Percentiles rank a stretch among this genome's conserved stretches.
Conservation (phyloP, 176 grass and related monocot genomes). For the Rhynchospora pubera region DNA sequence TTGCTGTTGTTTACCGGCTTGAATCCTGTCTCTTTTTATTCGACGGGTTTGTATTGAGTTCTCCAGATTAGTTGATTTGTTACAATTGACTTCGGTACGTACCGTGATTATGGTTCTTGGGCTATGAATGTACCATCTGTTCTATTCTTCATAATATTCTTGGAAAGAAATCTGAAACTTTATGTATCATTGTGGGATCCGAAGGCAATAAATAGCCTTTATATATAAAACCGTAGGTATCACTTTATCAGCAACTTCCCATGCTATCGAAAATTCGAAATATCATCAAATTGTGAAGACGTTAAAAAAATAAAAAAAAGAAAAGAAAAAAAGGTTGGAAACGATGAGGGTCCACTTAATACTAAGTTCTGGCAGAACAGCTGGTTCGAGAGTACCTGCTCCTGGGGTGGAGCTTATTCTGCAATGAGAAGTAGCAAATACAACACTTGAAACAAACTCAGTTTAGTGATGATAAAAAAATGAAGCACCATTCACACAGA, state of each 20-base stretch:
- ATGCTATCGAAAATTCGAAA: not conserved
- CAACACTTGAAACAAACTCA: not conserved
- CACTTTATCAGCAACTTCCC: not conserved
- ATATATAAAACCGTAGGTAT: not conserved
- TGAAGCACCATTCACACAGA: not conserved
- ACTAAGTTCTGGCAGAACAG: not conserved
- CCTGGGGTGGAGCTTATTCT: not conserved
- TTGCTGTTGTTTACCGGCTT: not conserved
- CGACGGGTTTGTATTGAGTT: constrained; percentile 6
- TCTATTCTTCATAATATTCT: not conserved
- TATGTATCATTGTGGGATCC: not conserved
- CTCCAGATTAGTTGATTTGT: constrained; percentile 1
- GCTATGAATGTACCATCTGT: not conserved
- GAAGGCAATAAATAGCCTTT: not conserved
- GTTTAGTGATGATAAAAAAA: not conserved
- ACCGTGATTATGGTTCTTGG: not conserved
- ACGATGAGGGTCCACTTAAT: not conserved
- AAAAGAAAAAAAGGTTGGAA: not conserved
- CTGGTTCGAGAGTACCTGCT: not conserved
- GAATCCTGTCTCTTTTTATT: constrained; percentile 21
- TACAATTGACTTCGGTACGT: not conserved
- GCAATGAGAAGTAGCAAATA: not conserved
- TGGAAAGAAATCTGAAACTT: not conserved
- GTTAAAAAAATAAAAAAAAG: not conserved
- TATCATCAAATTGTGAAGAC: not conserved